Conservation (phyloP, 2,329 filamentous ascomycete species). For the Fusarium oligoseptatum region DNA sequence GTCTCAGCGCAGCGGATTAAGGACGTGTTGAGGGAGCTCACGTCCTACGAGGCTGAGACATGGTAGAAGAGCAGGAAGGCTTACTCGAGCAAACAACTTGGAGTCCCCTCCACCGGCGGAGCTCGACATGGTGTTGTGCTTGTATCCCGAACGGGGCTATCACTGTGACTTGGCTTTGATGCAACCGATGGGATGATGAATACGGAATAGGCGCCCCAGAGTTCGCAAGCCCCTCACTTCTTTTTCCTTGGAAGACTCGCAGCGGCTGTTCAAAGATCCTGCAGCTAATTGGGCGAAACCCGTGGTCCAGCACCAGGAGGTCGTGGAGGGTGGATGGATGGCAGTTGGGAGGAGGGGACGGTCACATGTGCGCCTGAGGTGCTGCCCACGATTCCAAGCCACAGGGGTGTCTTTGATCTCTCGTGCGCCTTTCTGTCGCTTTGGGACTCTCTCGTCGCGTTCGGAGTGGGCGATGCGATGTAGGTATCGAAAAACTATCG, state of each 20-base stretch:
- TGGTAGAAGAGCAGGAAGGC: constrained; percentile 47
- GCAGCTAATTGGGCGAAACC: constrained; percentile 45
- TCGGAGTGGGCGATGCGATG: neutral
- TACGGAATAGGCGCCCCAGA: constrained; percentile 40
- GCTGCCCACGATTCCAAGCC: constrained; percentile 35
- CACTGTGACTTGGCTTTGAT: constrained; percentile 28
- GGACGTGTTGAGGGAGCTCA: constrained; percentile 18
- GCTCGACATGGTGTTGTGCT: constrained; percentile 64
- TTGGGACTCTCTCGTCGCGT: constrained; percentile 2
- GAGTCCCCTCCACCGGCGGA: constrained; percentile 85
- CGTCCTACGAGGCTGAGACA: constrained; percentile 36
- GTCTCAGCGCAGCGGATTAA: constrained; percentile 16
- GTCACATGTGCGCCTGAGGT: constrained; percentile 45
- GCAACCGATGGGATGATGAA: constrained; percentile 29
- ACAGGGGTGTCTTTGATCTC: constrained; percentile 35
- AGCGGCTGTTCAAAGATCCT: constrained; percentile 26
- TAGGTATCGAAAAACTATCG: constrained; percentile 11
- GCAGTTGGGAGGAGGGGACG: constrained; percentile 38
- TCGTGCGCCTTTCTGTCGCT: constrained; percentile 22
- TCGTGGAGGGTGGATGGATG: constrained; percentile 45
- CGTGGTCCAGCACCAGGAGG: constrained; percentile 34
- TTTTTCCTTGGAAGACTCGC: constrained; percentile 25
- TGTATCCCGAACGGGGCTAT: constrained; percentile 43
- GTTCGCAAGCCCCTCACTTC: constrained; percentile 45
- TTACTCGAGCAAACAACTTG: constrained; percentile 98